Evolutionary conservation across 768 basidiomycete genomes (phyloP), one percentile per base, ranked within the genome.

Genomic region (Hydnomerulius pinastri): DNA sequence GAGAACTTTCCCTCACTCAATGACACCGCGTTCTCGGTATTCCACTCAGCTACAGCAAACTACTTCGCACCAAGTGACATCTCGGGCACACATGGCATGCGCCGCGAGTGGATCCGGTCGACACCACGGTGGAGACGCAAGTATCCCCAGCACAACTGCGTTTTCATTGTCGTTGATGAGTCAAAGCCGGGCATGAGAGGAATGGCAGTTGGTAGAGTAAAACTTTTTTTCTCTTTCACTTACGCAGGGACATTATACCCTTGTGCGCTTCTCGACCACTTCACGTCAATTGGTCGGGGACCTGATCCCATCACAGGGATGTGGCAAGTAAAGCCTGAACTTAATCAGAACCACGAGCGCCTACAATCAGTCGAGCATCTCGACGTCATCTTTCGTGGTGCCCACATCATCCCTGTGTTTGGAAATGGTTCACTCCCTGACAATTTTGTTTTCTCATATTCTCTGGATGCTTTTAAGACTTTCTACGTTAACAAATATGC

Each of bases 211-310:
- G 67, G 51, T 4, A 53, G 54, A 9, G 61, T 70, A 2, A 40
- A 41, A 12, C 60, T 68, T 4, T 63, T 71, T 20, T 62, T 71
- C 25, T 67, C 66, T 8, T 62, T 71, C 39, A 46, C 23, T 18
- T 53, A 60, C n/a, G n/a, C 43, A 15, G 46, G 2, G 54, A 39
- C 10, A 47, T 24, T 15, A 10, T 61, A 65, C 32, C 54, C 58
- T 0, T 71, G 69, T 54, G 69, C 66, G 0, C 50, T 71, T 4
- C 63, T 73, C 1, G 48, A 69, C 4, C 67, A 66, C 65, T 71
- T 67, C 46, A 44, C 52, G 5, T 50, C 44, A 1, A 32, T 55
- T 10, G 58, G 50, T 7, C 42, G 55, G 2, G 20, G 41, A 11
- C 70, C 70, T 2, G 62, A 69, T 55, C n/a, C 21, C 1, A 53